Conservation (phyloP, 2,329 filamentous ascomycete genomes). For the Biscogniauxia mediterranea region DNA sequence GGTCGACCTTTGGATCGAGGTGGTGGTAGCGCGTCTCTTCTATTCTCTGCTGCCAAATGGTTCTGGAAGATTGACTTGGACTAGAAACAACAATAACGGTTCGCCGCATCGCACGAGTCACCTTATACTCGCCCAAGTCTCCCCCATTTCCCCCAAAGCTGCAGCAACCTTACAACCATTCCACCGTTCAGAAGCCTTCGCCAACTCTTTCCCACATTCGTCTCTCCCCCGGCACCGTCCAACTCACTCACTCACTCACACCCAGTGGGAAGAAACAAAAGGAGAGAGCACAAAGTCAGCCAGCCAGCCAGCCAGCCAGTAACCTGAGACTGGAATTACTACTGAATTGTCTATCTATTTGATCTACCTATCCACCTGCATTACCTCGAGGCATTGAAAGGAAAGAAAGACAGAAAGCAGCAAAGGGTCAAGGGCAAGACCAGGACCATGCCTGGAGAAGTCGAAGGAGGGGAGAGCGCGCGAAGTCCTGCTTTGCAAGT, state of each 20-base stretch:
- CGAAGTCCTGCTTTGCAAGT: slow-evolving; percentile 62
- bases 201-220: not conserved
- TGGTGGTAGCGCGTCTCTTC: slow-evolving; percentile 8
- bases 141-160: slow-evolving; percentile 2
- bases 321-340: not conserved
- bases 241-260: not conserved
- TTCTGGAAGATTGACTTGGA: not conserved
- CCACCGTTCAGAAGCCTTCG: not conserved
- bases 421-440: not conserved
- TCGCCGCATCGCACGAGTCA: slow-evolving; percentile 9
- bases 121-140: not conserved
- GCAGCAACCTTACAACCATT: not conserved
- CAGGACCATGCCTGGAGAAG: slow-evolving; percentile 19
- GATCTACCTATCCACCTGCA: too few relatives aligned
- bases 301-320: not conserved
- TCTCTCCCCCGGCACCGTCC: not conserved
- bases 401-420: not conserved
- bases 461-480: slow-evolving; percentile 15
- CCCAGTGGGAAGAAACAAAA: not conserved
- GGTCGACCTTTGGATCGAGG: slow-evolving; percentile 7
- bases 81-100: slow-evolving; percentile 13
- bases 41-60: too few relatives aligned
- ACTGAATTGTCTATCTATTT: too few relatives aligned
- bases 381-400: too few relatives aligned
- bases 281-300: not conserved